Conservation (phyloP, 192 early-diverging fungal species). For the Coemansia sp. region DNA sequence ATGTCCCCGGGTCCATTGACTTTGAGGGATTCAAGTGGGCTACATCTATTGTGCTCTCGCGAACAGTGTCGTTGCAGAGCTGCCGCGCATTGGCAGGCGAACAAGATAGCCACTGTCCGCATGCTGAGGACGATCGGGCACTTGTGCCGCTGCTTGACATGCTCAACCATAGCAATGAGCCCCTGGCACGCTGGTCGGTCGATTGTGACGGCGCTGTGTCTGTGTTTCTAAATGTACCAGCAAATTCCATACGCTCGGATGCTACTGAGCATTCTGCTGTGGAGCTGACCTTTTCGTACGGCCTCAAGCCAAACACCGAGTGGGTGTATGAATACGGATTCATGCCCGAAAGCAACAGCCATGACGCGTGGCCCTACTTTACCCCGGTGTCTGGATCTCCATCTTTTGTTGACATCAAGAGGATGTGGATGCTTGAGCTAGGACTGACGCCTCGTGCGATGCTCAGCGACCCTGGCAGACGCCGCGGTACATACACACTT, state of each 20-base stretch:
- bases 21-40: constrained; percentile 40
- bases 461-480: constrained; percentile 13
- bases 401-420: constrained; percentile 20
- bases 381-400: constrained; percentile 15
- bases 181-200: constrained; percentile 23
- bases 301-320: constrained; percentile 36
- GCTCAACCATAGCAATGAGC: constrained; percentile 33
- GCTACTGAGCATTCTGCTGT: not conserved
- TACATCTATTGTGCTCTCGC: constrained; percentile 27
- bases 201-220: constrained; percentile 17
- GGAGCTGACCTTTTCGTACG: constrained; percentile 35
- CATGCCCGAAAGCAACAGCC: constrained; percentile 19
- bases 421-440: constrained; percentile 36
- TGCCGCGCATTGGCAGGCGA: not conserved
- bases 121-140: constrained; percentile 22
- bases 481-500: not conserved
- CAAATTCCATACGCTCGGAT: not conserved
- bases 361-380: constrained; percentile 39
- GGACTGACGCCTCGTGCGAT: constrained; percentile 18
- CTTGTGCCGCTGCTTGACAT: constrained; percentile 36
- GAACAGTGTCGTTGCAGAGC: constrained; percentile 35
- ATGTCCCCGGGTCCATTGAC: not conserved
- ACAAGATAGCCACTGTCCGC: not conserved
- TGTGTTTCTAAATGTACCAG: not conserved
- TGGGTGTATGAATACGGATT: constrained; percentile 49